Evolutionary conservation across 805 yeast species (phyloP).

Genomic region (Myxozyma kluyveri): DNA sequence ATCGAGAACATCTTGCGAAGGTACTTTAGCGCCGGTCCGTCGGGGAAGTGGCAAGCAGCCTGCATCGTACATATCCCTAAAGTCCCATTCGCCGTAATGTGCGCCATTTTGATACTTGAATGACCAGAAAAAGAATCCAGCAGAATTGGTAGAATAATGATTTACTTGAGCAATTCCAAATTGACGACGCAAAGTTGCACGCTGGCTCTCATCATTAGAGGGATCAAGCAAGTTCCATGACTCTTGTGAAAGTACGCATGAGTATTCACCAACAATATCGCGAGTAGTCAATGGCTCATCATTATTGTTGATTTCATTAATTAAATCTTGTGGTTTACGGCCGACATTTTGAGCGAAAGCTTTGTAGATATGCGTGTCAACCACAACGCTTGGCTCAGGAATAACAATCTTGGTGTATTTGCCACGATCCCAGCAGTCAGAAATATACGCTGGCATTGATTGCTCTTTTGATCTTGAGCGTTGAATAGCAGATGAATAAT

Average conservation of each 20-base stretch:
- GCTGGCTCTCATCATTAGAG: conserved; percentile 44
- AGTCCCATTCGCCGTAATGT: conserved; percentile 94
- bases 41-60: conserved; percentile 12
- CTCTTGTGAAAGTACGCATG: conserved; percentile 75
- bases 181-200: conserved; percentile 47
- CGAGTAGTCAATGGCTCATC: conserved; percentile 54
- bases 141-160: conserved; percentile 27
- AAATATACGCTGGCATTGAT: conserved; percentile 68
- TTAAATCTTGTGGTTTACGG: conserved; percentile 63
- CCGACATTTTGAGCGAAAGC: conserved; percentile 78
- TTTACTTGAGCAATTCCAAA: conserved; percentile 60
- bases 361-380: conserved; percentile 84
- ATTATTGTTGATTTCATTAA: conserved; percentile 54
- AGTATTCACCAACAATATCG: conserved; percentile 81
- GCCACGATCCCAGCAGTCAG: conserved; percentile 92
- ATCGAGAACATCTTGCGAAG: conserved; percentile 41
- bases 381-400: conserved; percentile 59
- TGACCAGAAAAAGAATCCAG: conserved; percentile 90
- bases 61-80: conserved; percentile 64
- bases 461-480: conserved; percentile 47
- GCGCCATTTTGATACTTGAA: conserved; percentile 80
- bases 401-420: conserved; percentile 69
- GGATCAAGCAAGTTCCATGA: conserved; percentile 62
- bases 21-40: conserved; percentile 22
- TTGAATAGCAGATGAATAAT: conserved; percentile 62